Evolutionary conservation across 345 rosid species (phyloP).

Genomic region (Euphorbia pulcherrima): DNA sequence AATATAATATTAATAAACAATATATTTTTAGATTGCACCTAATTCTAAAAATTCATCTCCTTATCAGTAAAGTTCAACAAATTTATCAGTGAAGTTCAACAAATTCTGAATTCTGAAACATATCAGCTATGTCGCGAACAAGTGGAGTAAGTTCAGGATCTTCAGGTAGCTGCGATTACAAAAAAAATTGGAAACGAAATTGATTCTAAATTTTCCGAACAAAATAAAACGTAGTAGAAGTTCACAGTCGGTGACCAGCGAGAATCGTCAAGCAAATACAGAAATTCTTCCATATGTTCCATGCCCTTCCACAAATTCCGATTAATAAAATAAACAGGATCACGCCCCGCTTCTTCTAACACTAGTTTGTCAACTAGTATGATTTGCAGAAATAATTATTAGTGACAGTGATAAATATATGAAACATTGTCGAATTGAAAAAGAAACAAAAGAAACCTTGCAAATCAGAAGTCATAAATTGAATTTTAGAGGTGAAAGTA

Average conservation of each 20-base stretch:
- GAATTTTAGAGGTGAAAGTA: too few relatives aligned
- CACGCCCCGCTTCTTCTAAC: conserved; percentile 51
- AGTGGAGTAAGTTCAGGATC: conserved; percentile 40
- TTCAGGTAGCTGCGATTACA: conserved; percentile 57
- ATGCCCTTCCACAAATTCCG: conserved; percentile 97
- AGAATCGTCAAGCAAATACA: conserved; percentile 61
- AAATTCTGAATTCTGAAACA: conserved; percentile 39
- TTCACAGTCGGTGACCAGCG: conserved; percentile 52
- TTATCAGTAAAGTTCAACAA: too few relatives aligned
- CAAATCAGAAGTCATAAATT: conserved; percentile 49
- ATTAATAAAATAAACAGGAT: conserved; percentile 80
- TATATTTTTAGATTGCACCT: too few relatives aligned
- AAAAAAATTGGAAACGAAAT: conserved; percentile 6
- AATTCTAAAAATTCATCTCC: too few relatives aligned
- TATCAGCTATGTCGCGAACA: conserved; percentile 35
- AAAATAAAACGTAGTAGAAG: too few relatives aligned
- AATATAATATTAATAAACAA: too few relatives aligned
- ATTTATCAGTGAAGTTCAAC: too few relatives aligned
- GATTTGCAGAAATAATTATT: not conserved
- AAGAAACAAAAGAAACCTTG: conserved; percentile 43
- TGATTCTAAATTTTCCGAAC: not conserved
- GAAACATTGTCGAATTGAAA: not conserved
- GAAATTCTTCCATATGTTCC: conserved; percentile 79
- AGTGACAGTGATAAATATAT: too few relatives aligned
- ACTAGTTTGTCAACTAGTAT: conserved; percentile 48